phyloP scores from a whole-genome alignment of 208 protist species.

The Blechomonas ayalai region DNA sequence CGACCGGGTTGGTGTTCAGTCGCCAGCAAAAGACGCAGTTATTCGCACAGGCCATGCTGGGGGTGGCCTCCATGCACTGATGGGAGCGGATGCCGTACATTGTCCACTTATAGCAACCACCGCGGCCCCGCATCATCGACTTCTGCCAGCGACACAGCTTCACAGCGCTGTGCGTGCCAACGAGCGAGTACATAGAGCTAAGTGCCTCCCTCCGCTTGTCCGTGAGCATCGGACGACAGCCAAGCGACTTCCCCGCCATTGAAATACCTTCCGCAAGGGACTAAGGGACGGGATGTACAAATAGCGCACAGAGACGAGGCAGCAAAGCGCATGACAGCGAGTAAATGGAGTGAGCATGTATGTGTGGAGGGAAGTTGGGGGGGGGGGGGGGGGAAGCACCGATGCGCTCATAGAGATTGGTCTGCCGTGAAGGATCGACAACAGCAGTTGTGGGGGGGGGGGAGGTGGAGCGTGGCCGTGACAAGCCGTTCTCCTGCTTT shows the following conservation, averaged over 20 bases:
- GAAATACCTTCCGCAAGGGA: no score
- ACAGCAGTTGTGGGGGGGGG: no score
- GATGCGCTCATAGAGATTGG: no score
- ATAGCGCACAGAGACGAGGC: no score
- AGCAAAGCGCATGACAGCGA: background rate
- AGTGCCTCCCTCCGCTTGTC: slow-evolving; percentile 54
- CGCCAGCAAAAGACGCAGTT: slow-evolving; percentile 96
- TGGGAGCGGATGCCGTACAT: slow-evolving; percentile 96
- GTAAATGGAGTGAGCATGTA: background rate
- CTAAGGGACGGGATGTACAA: no score
- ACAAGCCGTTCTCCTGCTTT: no score
- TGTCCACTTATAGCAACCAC: slow-evolving; percentile 97
- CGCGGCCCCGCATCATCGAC: slow-evolving; percentile 93
- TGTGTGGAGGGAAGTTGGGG: no score
- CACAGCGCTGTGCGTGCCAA: slow-evolving; percentile 94
- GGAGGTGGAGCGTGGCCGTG: no score
- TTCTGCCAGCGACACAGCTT: slow-evolving; percentile 98
- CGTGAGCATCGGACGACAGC: slow-evolving; percentile 69
- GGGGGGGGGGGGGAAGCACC: no score
- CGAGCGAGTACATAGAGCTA: slow-evolving; percentile 81
- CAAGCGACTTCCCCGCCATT: no score
- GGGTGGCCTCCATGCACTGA: slow-evolving; percentile 96
- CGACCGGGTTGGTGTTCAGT: slow-evolving; percentile 92
- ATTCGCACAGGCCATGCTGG: slow-evolving; percentile 93
- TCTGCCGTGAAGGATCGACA: no score